These are phyloP conservation scores for Coelastrella sp. DNA, from an alignment of 139 green algal species.

Conservation along the genomic window DNA sequence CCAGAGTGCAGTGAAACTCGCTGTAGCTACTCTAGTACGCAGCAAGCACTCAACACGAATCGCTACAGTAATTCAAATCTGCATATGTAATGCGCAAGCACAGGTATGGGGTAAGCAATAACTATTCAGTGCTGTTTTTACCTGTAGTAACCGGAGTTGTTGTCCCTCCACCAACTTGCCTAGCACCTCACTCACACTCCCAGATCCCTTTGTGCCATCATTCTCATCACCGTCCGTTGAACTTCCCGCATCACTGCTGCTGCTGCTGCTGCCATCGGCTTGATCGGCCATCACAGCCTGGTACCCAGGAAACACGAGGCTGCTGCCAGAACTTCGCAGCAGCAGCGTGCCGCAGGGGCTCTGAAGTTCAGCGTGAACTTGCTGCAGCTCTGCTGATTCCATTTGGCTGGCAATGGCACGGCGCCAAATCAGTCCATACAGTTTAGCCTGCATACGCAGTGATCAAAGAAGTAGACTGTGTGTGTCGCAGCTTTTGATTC, in stretches of 20 bases:
- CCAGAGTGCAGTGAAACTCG: no score
- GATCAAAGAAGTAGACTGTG: not conserved
- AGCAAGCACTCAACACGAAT: no score
- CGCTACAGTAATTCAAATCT: no score
- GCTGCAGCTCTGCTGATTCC: constrained; percentile 56
- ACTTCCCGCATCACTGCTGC: not conserved
- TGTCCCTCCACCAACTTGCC: constrained; percentile 16
- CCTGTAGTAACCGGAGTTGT: not conserved
- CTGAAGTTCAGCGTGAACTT: constrained; percentile 26
- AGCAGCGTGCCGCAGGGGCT: constrained; percentile 49
- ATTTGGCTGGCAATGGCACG: constrained; percentile 90
- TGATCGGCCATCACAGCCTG: constrained; percentile 42
- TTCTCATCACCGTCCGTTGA: not conserved
- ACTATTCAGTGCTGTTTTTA: no score
- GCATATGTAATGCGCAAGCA: no score
- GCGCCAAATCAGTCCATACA: constrained; percentile 94
- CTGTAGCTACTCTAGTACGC: no score
- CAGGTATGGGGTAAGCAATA: no score
- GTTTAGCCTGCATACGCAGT: constrained; percentile 39
- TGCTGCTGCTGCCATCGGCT: constrained; percentile 3
- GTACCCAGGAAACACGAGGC: constrained; percentile 71
- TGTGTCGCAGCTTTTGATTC: no score
- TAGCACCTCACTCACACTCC: constrained; percentile 8
- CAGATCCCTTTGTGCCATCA: not conserved
- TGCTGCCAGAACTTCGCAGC: constrained; percentile 64